Percentiles rank a stretch among this genome's conserved stretches.
Evolutionary conservation across 2,329 filamentous ascomycete species (phyloP).

Genomic region (Ceratocystis diversiconidia): DNA sequence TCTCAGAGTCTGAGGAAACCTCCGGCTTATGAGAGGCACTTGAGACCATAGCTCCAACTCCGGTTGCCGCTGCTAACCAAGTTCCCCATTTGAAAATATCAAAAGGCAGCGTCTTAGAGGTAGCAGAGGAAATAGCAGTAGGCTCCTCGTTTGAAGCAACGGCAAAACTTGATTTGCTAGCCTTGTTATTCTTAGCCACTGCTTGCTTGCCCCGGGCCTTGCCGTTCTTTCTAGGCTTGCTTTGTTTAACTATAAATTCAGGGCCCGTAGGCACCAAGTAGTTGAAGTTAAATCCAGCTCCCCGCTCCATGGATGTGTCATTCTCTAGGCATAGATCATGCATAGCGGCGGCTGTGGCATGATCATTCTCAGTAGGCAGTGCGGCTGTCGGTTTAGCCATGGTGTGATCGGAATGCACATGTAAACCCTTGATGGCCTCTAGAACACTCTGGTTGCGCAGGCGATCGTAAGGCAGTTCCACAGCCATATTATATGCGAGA

Average conservation of each 20-base stretch:
- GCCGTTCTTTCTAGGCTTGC: constrained; percentile 10
- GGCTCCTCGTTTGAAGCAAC: not conserved
- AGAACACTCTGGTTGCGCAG: constrained; percentile 5
- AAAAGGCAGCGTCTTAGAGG: not conserved
- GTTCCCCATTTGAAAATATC: not conserved
- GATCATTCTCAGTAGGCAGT: not conserved
- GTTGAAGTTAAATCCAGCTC: constrained; percentile 14
- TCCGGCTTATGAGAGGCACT: not conserved
- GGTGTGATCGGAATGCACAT: not conserved
- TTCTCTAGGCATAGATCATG: constrained; percentile 1
- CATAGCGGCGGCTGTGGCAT: not conserved
- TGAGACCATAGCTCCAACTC: not conserved
- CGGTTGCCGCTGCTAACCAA: not conserved
- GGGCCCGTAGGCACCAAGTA: constrained; percentile 8
- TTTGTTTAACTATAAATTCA: constrained; percentile 9
- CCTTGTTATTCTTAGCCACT: not conserved
- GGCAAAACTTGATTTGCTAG: not conserved
- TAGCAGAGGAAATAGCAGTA: not conserved
- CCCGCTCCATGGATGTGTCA: constrained; percentile 12
- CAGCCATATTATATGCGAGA: constrained; percentile 1
- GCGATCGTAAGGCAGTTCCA: constrained; percentile 11
- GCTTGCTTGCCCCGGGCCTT: constrained; percentile 1
- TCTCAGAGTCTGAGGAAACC: not conserved
- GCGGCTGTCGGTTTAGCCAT: not conserved
- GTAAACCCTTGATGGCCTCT: not conserved